Evolutionary conservation across 345 rosid species (phyloP).

Genomic region (Citrus australasica): DNA sequence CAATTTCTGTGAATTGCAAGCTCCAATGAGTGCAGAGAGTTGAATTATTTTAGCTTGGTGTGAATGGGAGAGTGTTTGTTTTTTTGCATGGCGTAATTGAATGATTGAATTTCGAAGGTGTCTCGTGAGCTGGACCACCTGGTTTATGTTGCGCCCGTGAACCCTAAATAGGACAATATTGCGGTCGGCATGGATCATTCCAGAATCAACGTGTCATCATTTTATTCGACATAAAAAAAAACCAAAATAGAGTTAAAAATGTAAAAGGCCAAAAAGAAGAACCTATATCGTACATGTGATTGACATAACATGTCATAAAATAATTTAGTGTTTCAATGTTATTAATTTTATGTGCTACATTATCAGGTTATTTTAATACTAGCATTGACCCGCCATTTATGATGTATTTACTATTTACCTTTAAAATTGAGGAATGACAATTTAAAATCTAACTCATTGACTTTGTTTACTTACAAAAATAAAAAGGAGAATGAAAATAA

Average conservation of each 20-base stretch:
- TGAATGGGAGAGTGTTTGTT: neutral
- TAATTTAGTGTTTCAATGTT: too few species aligned
- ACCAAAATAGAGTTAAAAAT: too few species aligned
- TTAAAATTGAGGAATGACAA: too few species aligned
- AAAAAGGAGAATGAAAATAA: too few species aligned
- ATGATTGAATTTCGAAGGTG: neutral
- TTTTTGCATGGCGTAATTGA: neutral
- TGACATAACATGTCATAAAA: too few species aligned
- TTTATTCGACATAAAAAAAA: neutral
- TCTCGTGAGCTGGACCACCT: conserved; percentile 28
- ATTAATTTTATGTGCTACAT: too few species aligned
- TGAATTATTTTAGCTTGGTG: neutral
- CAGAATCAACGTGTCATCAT: conserved; percentile 12
- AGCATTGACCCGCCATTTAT: too few species aligned
- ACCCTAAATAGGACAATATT: neutral
- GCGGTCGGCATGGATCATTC: conserved; percentile 13
- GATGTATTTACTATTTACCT: too few species aligned
- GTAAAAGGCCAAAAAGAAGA: too few species aligned
- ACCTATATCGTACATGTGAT: too few species aligned
- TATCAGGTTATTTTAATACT: too few species aligned
- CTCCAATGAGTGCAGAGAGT: neutral
- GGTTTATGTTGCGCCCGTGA: conserved; percentile 36
- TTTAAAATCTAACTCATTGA: accelerated
- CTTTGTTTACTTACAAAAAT: too few species aligned
- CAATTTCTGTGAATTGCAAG: neutral